Conservation (phyloP, 768 basidiomycete genomes). For the Butyriboletus loyo region DNA sequence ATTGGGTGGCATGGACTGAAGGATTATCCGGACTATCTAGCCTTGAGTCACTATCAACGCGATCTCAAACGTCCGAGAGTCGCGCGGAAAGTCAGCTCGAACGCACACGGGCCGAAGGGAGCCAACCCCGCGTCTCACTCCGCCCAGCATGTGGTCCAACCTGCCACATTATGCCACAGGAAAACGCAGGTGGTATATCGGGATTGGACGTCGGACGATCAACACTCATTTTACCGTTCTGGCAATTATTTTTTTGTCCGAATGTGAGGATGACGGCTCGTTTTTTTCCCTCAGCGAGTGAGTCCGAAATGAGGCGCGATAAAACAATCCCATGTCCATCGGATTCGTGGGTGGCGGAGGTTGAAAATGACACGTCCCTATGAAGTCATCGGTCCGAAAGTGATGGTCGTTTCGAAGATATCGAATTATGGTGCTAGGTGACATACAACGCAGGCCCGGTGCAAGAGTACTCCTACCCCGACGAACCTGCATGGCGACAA, state of each 20-base stretch:
- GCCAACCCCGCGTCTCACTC: neutral
- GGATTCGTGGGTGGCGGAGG: conserved; percentile 9
- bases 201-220: conserved; percentile 19
- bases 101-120: neutral
- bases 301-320: conserved; percentile 23
- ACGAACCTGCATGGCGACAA: conserved; percentile 25
- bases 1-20: neutral
- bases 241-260: neutral
- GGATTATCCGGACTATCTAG: conserved; percentile 17
- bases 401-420: neutral
- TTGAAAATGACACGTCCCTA: conserved; percentile 3
- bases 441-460: conserved; percentile 30
- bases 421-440: conserved; percentile 6
- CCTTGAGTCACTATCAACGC: no score
- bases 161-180: neutral
- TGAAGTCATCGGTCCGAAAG: conserved; percentile 29
- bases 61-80: conserved; percentile 26
- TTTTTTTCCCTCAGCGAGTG: neutral
- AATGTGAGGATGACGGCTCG: no score
- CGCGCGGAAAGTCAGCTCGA: conserved; percentile 10
- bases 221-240: neutral
- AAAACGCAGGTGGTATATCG: no score
- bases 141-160: neutral
- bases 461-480: conserved; percentile 14
- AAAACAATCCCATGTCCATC: neutral